Evolutionary conservation across 2,329 filamentous ascomycete genomes (phyloP).

Genomic region (Penicillium italicum): DNA sequence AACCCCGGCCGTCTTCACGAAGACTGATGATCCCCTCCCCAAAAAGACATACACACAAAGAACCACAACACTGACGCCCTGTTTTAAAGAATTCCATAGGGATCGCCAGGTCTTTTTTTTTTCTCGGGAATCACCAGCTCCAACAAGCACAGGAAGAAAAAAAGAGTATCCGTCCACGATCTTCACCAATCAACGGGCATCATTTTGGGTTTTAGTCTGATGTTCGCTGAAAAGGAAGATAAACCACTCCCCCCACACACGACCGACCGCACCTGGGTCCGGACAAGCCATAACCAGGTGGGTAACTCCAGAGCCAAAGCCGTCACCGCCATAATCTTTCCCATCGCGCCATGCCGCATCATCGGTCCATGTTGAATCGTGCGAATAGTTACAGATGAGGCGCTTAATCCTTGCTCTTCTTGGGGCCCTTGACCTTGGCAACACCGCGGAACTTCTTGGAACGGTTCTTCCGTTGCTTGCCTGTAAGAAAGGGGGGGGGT

Average conservation of each 20-base stretch:
- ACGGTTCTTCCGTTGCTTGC: constrained; percentile 99
- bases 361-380: constrained; percentile 20
- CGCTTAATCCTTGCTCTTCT: constrained; percentile 82
- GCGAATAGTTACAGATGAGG: constrained; percentile 18
- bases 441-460: constrained; percentile 97
- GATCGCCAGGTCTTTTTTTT: constrained; percentile 19
- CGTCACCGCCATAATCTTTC: constrained; percentile 26
- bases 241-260: constrained; percentile 13
- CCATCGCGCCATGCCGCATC: constrained; percentile 17
- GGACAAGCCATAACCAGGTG: constrained; percentile 12
- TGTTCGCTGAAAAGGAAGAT: constrained; percentile 15
- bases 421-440: constrained; percentile 96
- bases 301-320: constrained; percentile 22
- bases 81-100: constrained; percentile 8
- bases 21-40: constrained; percentile 20
- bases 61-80: constrained; percentile 26
- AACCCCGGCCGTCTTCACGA: constrained; percentile 22
- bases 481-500: constrained; percentile 51
- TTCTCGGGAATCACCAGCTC: constrained; percentile 8
- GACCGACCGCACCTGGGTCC: constrained; percentile 9
- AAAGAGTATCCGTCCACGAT: constrained; percentile 12
- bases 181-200: constrained; percentile 14
- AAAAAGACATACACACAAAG: constrained; percentile 18
- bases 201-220: constrained; percentile 15
- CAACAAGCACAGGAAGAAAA: constrained; percentile 12